phyloP scores from a whole-genome alignment of 2,329 filamentous ascomycete genomes.

The Balansia obtecta region DNA sequence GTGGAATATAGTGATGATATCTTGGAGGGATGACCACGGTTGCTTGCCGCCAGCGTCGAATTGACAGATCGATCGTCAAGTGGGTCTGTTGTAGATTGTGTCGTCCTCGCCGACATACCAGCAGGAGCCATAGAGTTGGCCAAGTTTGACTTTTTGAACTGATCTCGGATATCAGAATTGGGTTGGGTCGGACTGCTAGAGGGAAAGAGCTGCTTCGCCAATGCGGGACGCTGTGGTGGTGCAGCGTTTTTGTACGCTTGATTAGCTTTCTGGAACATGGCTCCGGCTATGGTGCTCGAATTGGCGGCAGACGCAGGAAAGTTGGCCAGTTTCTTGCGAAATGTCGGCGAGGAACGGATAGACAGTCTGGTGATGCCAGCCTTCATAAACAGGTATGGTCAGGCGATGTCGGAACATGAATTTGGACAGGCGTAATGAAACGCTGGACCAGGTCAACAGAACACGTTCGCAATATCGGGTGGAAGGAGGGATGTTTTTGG shows the following conservation, averaged over 20 bases:
- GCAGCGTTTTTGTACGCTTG: slow-evolving; percentile 14
- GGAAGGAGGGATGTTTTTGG: neutral
- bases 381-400: slow-evolving; percentile 21
- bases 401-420: neutral
- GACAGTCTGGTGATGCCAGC: slow-evolving; percentile 18
- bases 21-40: slow-evolving; percentile 2
- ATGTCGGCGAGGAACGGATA: slow-evolving; percentile 25
- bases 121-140: slow-evolving; percentile 20
- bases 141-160: slow-evolving; percentile 32
- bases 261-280: slow-evolving; percentile 10
- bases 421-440: neutral
- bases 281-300: neutral
- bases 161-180: slow-evolving; percentile 37
- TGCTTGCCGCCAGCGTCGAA: slow-evolving; percentile 13
- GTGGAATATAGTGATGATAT: slow-evolving; percentile 24
- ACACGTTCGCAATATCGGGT: neutral
- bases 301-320: slow-evolving; percentile 10
- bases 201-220: slow-evolving; percentile 42
- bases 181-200: slow-evolving; percentile 39
- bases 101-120: slow-evolving; percentile 26
- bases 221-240: slow-evolving; percentile 20
- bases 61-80: slow-evolving; percentile 21
- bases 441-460: neutral
- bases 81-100: slow-evolving; percentile 14
- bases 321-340: slow-evolving; percentile 15